Evolutionary conservation across 148 eudicot genomes (phyloP), one percentile per base, ranked within the genome.

Genomic region (Drosera capensis): DNA sequence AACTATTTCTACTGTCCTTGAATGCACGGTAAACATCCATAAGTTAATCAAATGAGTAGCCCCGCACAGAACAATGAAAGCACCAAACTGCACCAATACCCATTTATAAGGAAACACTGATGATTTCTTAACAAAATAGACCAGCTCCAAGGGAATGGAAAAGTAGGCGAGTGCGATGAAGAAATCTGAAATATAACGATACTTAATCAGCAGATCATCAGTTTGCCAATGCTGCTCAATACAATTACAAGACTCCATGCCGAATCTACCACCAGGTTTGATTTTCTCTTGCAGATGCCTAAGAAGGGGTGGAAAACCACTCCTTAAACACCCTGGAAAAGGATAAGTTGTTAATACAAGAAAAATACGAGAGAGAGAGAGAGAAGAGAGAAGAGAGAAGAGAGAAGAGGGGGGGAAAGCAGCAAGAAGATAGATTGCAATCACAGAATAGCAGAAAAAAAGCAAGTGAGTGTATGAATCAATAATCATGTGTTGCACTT

Each of bases 11-110:
- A 88, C 94, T 21, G 78, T 88, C 65, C 65, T 77, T 5, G 94
- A 46, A 60, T 88, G 94, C 40, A 65, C 56, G 18, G 50, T 57
- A 48, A 83, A 88, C 3, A 88, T 88, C 96, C 96, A 88, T 39
- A 88, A 52, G 48, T 61, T 88, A 15, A 88, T 83, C 3, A 88
- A 70, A 73, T 88, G 96, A 8, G 96, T 88, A 4, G 86, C 86
- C 41, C 96, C 96, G 68, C 96, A 88, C 7, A 88, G 79, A 57
- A 88, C 96, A 19, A 88, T 88, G 48, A 88, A 88, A 26, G 96
- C 94, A 51, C 96, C 96, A 45, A 88, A 88, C 71, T 88, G 96
- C 40, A 88, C 92, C 41, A 88, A 77, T 47, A 88, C 96, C 96
- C 96, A 88, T 67, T 71, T 68, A 54, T 88, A 88, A 11, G 96